These are phyloP conservation scores for Fusarium udum DNA, from an alignment of 2,329 filamentous ascomycete species.

Conservation along the genomic window DNA sequence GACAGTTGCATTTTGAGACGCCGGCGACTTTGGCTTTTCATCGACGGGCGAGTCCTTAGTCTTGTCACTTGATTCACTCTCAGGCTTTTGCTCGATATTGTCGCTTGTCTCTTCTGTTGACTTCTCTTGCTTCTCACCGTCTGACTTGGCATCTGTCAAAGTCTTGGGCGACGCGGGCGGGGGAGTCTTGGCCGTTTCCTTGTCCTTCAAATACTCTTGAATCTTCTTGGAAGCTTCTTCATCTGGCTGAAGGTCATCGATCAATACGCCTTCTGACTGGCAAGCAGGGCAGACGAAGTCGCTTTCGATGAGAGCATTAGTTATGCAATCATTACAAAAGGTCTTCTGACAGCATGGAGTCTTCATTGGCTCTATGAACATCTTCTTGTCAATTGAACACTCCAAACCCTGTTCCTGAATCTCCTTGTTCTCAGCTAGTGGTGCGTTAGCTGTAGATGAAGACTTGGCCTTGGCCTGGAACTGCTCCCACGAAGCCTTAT, in stretches of 20 bases:
- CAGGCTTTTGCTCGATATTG: constrained; percentile 51
- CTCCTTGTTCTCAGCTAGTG: constrained; percentile 82
- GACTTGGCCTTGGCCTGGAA: constrained; percentile 95
- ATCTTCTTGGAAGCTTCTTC: constrained; percentile 82
- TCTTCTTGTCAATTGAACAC: constrained; percentile 95
- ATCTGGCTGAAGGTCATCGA: constrained; percentile 89
- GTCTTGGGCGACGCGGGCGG: constrained; percentile 47
- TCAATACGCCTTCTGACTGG: constrained; percentile 87
- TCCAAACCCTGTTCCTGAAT: constrained; percentile 87
- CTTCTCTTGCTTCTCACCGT: constrained; percentile 36
- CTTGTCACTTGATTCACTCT: constrained; percentile 32
- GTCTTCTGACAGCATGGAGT: constrained; percentile 98
- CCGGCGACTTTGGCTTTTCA: constrained; percentile 51
- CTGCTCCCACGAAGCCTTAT: constrained; percentile 95
- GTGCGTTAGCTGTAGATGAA: constrained; percentile 81
- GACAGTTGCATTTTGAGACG: constrained; percentile 32
- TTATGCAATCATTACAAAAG: constrained; percentile 99
- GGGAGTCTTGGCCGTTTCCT: constrained; percentile 60
- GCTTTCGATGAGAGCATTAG: constrained; percentile 97
- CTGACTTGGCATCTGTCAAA: constrained; percentile 30
- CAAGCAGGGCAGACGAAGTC: constrained; percentile 96
- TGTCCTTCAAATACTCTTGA: constrained; percentile 74
- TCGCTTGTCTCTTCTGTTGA: constrained; percentile 50
- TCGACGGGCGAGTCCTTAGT: constrained; percentile 35
- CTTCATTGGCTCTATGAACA: constrained; percentile 99